These are phyloP conservation scores for Cladobotryum protrusum DNA, from an alignment of 2,329 filamentous ascomycete species.

Conservation along the genomic window DNA sequence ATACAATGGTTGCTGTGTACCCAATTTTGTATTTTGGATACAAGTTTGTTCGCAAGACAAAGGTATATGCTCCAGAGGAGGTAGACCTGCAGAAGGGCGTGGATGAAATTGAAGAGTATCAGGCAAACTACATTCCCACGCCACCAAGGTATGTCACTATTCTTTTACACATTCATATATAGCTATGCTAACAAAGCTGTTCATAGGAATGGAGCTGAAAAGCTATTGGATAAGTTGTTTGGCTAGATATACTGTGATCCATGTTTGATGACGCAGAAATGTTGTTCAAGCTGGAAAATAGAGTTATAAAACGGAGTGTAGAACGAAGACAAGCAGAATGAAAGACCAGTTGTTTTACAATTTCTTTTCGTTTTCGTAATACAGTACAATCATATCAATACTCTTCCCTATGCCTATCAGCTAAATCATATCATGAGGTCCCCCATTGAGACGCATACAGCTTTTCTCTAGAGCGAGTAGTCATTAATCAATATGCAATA, in stretches of 20 bases:
- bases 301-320: too few species aligned
- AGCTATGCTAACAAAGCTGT: background rate
- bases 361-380: background rate
- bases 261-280: too few species aligned
- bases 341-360: background rate
- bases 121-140: conserved; percentile 49
- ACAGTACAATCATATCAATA: too few species aligned
- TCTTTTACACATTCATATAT: background rate
- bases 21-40: conserved; percentile 63
- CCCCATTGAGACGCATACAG: too few species aligned
- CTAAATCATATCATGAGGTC: too few species aligned
- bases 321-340: background rate
- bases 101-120: conserved; percentile 63
- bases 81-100: conserved; percentile 58
- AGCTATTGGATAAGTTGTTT: conserved; percentile 17
- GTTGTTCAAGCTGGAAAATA: too few species aligned
- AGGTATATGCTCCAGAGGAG: conserved; percentile 48
- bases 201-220: conserved; percentile 16
- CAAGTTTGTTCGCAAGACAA: conserved; percentile 64
- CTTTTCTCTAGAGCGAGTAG: too few species aligned
- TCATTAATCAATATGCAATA: background rate
- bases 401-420: too few species aligned
- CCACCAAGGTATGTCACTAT: conserved; percentile 44
- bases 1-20: conserved; percentile 67
- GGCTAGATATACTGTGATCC: conserved; percentile 5